phyloP scores from a whole-genome alignment of 176 grass and related monocot species.

The Zoysia pacifica region DNA sequence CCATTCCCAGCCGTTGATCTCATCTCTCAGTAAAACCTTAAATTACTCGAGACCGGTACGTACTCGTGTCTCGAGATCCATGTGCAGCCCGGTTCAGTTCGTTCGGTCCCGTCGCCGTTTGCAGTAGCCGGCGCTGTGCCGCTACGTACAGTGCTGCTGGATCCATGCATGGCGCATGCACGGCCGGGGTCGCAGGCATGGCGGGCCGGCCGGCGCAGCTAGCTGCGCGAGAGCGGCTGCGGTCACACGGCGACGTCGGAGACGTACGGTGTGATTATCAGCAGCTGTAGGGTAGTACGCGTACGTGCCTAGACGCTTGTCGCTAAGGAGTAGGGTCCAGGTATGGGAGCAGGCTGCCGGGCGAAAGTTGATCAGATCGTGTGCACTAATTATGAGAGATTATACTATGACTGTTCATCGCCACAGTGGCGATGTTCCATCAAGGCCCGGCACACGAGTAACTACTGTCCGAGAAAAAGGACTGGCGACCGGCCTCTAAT shows the following conservation, averaged over 20 bases:
- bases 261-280: background rate
- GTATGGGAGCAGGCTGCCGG: conserved; percentile 14
- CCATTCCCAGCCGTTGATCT: background rate
- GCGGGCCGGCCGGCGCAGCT: background rate
- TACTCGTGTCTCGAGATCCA: too few species aligned
- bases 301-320: conserved; percentile 26
- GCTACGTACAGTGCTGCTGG: conserved; percentile 15
- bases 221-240: background rate
- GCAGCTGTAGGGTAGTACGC: background rate
- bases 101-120: conserved; percentile 38
- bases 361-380: conserved; percentile 27
- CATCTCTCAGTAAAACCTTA: background rate
- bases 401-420: conserved; percentile 40
- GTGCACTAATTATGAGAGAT: background rate
- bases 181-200: background rate
- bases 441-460: background rate
- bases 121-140: conserved; percentile 35
- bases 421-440: conserved; percentile 14
- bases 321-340: conserved; percentile 35
- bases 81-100: background rate
- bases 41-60: background rate
- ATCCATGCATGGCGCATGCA: background rate
- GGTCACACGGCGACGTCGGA: conserved; percentile 41
- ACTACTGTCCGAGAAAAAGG: background rate
- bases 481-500: background rate